phyloP scores from a whole-genome alignment of 768 basidiomycete species.

The Tulasnella sp. region DNA sequence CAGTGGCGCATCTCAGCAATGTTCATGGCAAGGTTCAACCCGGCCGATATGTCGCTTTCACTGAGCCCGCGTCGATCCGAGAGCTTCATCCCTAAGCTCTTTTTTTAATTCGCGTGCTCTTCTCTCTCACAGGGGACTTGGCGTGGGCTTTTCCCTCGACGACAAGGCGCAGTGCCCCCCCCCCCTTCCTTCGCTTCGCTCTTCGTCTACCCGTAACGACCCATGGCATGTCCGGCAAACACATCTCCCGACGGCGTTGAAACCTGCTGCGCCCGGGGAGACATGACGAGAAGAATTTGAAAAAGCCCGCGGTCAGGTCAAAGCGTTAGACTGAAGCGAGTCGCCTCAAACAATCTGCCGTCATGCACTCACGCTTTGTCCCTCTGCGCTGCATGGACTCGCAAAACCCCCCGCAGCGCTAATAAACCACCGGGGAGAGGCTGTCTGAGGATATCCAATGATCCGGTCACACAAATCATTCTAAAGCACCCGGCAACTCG shows the following conservation, averaged over 20 bases:
- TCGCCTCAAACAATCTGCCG: conserved; percentile 1
- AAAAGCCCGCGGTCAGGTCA: neutral
- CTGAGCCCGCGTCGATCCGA: conserved; percentile 13
- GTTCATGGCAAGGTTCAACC: neutral
- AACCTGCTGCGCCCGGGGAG: neutral
- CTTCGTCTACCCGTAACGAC: neutral
- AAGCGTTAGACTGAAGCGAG: neutral
- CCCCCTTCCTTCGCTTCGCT: neutral
- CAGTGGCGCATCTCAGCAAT: neutral
- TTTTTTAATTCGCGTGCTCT: neutral
- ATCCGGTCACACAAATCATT: neutral
- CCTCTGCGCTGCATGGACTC: neutral
- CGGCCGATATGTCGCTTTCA: conserved; percentile 11
- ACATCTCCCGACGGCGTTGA: neutral
- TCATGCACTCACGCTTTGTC: conserved; percentile 8
- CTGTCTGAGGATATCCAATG: neutral
- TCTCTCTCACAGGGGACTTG: conserved; percentile 15
- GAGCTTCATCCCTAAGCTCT: neutral
- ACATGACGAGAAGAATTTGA: neutral
- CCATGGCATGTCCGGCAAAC: conserved; percentile 1
- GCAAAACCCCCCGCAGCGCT: neutral
- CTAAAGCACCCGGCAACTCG: neutral
- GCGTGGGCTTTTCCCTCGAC: conserved; percentile 8
- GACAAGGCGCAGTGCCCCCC: neutral
- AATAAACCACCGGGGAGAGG: neutral